Percentiles rank a stretch among this genome's conserved stretches.
Conservation (phyloP, 768 basidiomycete genomes). For the Omphalotus guepiniiformis region DNA sequence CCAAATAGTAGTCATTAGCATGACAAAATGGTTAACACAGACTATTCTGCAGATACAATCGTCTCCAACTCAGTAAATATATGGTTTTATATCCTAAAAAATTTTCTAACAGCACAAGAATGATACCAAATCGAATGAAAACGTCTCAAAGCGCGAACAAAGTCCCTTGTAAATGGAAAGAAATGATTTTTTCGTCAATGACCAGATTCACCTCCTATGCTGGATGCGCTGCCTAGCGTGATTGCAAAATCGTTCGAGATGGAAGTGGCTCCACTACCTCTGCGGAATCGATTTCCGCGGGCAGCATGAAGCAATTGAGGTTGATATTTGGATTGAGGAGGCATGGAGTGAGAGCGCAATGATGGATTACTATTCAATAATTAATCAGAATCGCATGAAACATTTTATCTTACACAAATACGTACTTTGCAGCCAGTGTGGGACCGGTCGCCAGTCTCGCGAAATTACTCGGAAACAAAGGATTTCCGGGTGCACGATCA, state of each 20-base stretch:
- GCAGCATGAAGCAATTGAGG: constrained; percentile 1
- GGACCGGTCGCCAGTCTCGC: constrained; percentile 62
- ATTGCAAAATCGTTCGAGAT: constrained; percentile 3
- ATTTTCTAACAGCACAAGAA: too few species aligned
- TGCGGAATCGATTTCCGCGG: constrained; percentile 5
- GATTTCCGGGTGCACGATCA: constrained; percentile 68
- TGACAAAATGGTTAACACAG: too few species aligned
- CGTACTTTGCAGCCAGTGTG: constrained; percentile 51
- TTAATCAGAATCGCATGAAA: too few species aligned
- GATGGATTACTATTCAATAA: constrained; percentile 23
- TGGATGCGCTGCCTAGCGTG: constrained; percentile 2
- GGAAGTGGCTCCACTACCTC: constrained; percentile 1
- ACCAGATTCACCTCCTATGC: neutral
- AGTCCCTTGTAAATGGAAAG: neutral
- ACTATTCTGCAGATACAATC: too few species aligned
- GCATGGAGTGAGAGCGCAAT: constrained; percentile 16
- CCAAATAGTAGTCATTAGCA: too few species aligned
- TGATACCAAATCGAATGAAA: constrained; percentile 19
- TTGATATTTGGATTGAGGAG: constrained; percentile 15
- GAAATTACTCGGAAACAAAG: constrained; percentile 81
- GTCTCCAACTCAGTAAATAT: too few species aligned
- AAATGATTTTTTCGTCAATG: neutral
- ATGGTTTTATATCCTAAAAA: too few species aligned
- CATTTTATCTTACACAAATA: constrained; percentile 6
- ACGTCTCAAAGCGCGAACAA: too few species aligned